Evolutionary conservation across 805 yeast species (phyloP), one percentile per base, ranked within the genome.

Genomic region (Clavispora santaluciae): DNA sequence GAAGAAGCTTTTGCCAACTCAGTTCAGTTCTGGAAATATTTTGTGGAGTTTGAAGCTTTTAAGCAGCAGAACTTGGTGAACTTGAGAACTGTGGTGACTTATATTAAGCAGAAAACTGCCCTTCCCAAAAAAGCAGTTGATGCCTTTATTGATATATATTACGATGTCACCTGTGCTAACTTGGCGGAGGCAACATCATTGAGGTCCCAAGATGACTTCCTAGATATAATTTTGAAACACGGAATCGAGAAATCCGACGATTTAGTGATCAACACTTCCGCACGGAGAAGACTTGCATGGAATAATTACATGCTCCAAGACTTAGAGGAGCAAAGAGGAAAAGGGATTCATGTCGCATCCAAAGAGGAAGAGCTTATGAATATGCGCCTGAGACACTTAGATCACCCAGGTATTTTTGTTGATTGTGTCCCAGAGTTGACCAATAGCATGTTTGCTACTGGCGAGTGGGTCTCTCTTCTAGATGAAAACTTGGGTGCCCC

Each of bases 11-110:
- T 81, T 11, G 60, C 60, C 33, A 52, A 61, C 5, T 73, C 79
- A 1, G 58, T 59, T 5, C 51, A 68, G 16, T 84, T 80, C 50
- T 83, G 89, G 89, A 54, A 59, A 9, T 69, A 72, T 29, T 79
- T 63, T 44, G 70, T 82, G 45, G 74, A 76, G 35, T 78, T 74
- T 50, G 83, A 81, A 45, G 69, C 61, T 6, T 12, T 67, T 17
- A 39, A 50, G 1, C 65, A 65, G 36, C 60, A 66, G 15, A 78
- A 79, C 44, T 60, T 68, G 22, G 55, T 55, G 20, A 75, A 76
- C 44, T 46, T 81, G 20, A 59, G 67, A 16, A 66, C 61, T 33
- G 63, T 81, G 12, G 61, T 79, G 10, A 56, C 64, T 13, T 66
- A 72, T 29, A 52, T 83, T 24, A 74, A 75, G 23, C 56, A 51